Conservation (phyloP, 345 rosid genomes). For the Arabis alpina region DNA sequence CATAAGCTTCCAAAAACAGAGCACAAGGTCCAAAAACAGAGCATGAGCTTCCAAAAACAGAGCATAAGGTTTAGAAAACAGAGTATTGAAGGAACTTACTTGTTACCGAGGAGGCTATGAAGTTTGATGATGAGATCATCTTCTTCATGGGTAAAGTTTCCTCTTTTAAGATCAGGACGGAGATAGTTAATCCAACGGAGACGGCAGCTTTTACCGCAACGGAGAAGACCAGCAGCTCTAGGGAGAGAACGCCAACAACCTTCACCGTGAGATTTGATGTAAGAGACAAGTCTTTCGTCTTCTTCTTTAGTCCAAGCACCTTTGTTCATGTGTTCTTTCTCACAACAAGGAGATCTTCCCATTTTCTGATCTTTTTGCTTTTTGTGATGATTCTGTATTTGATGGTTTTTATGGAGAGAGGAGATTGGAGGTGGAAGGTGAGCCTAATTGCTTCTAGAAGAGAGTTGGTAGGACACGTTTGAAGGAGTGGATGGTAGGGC, state of each 20-base stretch:
- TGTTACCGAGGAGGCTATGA: constrained; percentile 67
- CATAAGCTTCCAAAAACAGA: not conserved
- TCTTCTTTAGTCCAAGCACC: constrained; percentile 72
- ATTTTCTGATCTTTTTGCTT: constrained; percentile 26
- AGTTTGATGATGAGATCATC: constrained; percentile 65
- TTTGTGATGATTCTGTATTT: not conserved
- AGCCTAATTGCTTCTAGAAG: constrained; percentile 87
- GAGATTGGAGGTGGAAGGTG: constrained; percentile 41
- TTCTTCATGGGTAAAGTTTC: constrained; percentile 64
- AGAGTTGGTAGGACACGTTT: constrained; percentile 95
- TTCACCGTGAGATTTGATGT: constrained; percentile 65
- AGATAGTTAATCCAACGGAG: constrained; percentile 70
- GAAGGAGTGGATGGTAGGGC: constrained; percentile 80
- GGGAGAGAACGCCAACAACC: constrained; percentile 73
- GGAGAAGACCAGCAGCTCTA: constrained; percentile 62
- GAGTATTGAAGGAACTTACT: constrained; percentile 40
- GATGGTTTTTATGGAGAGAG: constrained; percentile 36
- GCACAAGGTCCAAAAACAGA: constrained; percentile 10
- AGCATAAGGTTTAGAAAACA: constrained; percentile 8
- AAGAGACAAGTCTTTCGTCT: constrained; percentile 57
- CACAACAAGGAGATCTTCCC: constrained; percentile 81
- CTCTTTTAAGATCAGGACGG: constrained; percentile 69
- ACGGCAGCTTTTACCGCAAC: constrained; percentile 69
- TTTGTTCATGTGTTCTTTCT: constrained; percentile 67
- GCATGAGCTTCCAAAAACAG: not conserved